phyloP scores from a whole-genome alignment of 139 green algal genomes.

The Chlamydomonas schloesseri region DNA sequence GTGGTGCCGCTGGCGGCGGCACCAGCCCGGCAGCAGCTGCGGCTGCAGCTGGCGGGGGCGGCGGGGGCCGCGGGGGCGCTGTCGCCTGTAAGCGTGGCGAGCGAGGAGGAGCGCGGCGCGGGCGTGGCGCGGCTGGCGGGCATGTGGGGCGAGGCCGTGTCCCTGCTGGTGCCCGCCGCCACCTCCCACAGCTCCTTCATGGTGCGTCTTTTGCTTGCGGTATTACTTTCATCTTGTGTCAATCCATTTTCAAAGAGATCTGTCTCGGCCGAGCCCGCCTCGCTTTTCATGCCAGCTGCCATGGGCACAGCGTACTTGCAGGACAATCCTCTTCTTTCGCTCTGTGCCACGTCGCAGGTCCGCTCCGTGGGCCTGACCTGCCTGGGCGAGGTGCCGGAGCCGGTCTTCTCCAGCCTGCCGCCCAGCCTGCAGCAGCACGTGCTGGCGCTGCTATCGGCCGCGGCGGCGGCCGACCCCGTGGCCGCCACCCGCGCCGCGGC shows the following conservation, averaged over 20 bases:
- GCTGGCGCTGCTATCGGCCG: constrained; percentile 23
- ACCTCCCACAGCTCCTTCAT: constrained; percentile 52
- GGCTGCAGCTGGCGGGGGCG: not conserved
- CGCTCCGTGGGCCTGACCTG: constrained; percentile 8
- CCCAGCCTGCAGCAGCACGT: constrained; percentile 35
- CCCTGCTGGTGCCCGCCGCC: constrained; percentile 44
- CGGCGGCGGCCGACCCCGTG: constrained; percentile 31
- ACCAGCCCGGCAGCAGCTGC: not conserved
- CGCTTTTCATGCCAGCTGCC: too few relatives aligned
- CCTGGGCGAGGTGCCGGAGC: constrained; percentile 15
- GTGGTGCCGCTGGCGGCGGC: constrained; percentile 9
- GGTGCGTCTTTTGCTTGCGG: too few relatives aligned
- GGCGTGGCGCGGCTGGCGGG: constrained; percentile 27
- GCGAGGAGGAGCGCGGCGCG: constrained; percentile 19
- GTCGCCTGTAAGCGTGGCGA: not conserved
- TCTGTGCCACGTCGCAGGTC: constrained; percentile 10
- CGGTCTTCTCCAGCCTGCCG: constrained; percentile 34
- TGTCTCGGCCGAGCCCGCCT: too few relatives aligned
- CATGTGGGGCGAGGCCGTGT: constrained; percentile 46
- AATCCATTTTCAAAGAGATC: too few relatives aligned
- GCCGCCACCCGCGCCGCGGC: constrained; percentile 61
- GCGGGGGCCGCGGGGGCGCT: not conserved
- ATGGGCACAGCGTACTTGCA: too few relatives aligned
- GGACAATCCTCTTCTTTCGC: too few relatives aligned
- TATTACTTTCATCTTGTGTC: too few relatives aligned